Percentiles rank a stretch among this genome's conserved stretches.
These are phyloP conservation scores for Sporobolomyces pararoseus DNA, from an alignment of 768 basidiomycete genomes.

Conservation along the genomic window DNA sequence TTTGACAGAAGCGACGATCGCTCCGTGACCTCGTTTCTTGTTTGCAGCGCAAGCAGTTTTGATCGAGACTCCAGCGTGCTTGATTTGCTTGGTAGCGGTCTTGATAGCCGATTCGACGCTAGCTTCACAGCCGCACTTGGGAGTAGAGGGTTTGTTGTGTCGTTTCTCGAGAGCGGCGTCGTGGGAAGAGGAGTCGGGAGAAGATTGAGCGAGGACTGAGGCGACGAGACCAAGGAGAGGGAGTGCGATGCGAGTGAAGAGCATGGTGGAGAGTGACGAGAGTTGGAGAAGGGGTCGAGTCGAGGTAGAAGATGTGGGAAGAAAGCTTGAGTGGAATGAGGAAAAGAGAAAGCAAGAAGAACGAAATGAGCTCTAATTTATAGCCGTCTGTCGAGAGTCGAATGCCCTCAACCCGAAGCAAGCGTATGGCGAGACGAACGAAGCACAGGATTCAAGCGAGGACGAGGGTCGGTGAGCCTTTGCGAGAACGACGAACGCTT, in stretches of 20 bases:
- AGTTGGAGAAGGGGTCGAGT: slow-evolving; percentile 1
- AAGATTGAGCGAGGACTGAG: neutral
- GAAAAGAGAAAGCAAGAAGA: neutral
- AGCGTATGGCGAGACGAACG: neutral
- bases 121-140: slow-evolving; percentile 1
- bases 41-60: slow-evolving; percentile 2
- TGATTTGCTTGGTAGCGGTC: neutral
- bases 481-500: neutral
- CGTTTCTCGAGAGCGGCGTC: slow-evolving; percentile 13
- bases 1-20: neutral
- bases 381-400: neutral
- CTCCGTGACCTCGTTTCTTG: neutral
- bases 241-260: slow-evolving; percentile 19
- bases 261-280: slow-evolving; percentile 2
- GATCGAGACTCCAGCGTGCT: neutral
- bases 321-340: neutral
- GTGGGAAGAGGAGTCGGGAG: neutral
- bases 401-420: neutral
- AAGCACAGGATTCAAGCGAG: neutral
- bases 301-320: neutral
- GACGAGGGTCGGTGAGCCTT: neutral
- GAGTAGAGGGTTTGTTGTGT: slow-evolving; percentile 15
- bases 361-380: neutral
- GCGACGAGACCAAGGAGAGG: slow-evolving; percentile 14
- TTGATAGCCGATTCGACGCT: neutral